Conservation (phyloP, 805 yeast species). For the Candida ponderosae region DNA sequence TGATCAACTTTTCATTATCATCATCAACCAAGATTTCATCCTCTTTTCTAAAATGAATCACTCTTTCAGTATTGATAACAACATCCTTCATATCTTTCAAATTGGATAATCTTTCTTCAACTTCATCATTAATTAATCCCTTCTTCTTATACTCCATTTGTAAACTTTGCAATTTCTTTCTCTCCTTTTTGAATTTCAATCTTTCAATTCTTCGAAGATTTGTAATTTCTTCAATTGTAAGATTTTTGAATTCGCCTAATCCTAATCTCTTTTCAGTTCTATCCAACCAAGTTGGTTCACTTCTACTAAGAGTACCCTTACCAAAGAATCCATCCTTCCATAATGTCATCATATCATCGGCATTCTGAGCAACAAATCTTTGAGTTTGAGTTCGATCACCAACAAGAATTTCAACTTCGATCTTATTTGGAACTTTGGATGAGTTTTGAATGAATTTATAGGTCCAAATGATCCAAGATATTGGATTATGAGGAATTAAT, state of each 20-base stretch:
- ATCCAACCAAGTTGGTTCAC: conserved; percentile 87
- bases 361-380: conserved; percentile 28
- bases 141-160: conserved; percentile 32
- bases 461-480: conserved; percentile 49
- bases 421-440: conserved; percentile 8
- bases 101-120: conserved; percentile 20
- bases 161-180: conserved; percentile 51
- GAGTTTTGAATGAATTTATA: conserved; percentile 23
- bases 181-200: conserved; percentile 57
- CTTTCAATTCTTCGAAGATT: conserved; percentile 64
- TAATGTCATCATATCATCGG: conserved; percentile 41
- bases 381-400: conserved; percentile 19
- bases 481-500: conserved; percentile 55
- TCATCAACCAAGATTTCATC: conserved; percentile 24
- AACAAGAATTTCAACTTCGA: conserved; percentile 11
- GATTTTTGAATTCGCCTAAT: conserved; percentile 26
- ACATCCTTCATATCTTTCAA: conserved; percentile 23
- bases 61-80: conserved; percentile 17
- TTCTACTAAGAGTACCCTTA: conserved; percentile 80
- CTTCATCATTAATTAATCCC: conserved; percentile 28
- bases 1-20: conserved; percentile 22
- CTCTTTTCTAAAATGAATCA: conserved; percentile 23
- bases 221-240: conserved; percentile 72
- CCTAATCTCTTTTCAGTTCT: conserved; percentile 54
- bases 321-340: conserved; percentile 94